phyloP scores from a whole-genome alignment of 2,329 filamentous ascomycete species.

The Verticillium nonalfalfae region DNA sequence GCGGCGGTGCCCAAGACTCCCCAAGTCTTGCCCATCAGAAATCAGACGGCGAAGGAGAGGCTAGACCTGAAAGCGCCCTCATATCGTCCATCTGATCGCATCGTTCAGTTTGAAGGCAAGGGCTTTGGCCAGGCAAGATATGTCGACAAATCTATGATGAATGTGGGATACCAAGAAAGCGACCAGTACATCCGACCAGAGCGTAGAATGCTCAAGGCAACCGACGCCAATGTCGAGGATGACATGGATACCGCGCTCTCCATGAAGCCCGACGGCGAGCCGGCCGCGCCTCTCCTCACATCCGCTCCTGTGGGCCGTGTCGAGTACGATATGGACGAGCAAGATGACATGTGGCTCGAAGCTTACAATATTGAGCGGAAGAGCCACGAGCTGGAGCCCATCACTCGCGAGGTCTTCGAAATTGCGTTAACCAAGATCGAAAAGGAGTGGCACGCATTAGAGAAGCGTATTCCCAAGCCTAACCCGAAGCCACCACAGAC shows the following conservation, averaged over 20 bases:
- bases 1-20: slow-evolving; percentile 45
- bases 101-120: slow-evolving; percentile 76
- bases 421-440: slow-evolving; percentile 99
- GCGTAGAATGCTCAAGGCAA: slow-evolving; percentile 60
- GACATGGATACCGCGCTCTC: slow-evolving; percentile 42
- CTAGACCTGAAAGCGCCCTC: slow-evolving; percentile 72
- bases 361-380: slow-evolving; percentile 73
- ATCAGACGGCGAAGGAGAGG: slow-evolving; percentile 73
- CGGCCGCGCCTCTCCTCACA: slow-evolving; percentile 29
- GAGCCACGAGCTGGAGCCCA: slow-evolving; percentile 67
- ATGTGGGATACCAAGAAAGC: slow-evolving; percentile 91
- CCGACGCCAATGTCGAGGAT: slow-evolving; percentile 53
- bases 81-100: slow-evolving; percentile 72
- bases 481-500: slow-evolving; percentile 96
- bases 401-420: slow-evolving; percentile 92
- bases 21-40: slow-evolving; percentile 68
- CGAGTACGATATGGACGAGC: slow-evolving; percentile 99
- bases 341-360: slow-evolving; percentile 94
- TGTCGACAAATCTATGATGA: slow-evolving; percentile 93
- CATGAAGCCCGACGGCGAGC: slow-evolving; percentile 51
- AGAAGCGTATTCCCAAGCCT: slow-evolving; percentile 94
- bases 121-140: slow-evolving; percentile 81
- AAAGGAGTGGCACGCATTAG: slow-evolving; percentile 94
- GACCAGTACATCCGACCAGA: slow-evolving; percentile 80
- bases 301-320: slow-evolving; percentile 65